Base-by-base conservation (phyloP, 2,329 filamentous ascomycete species). In the Talaromyces funiculosus region DNA sequence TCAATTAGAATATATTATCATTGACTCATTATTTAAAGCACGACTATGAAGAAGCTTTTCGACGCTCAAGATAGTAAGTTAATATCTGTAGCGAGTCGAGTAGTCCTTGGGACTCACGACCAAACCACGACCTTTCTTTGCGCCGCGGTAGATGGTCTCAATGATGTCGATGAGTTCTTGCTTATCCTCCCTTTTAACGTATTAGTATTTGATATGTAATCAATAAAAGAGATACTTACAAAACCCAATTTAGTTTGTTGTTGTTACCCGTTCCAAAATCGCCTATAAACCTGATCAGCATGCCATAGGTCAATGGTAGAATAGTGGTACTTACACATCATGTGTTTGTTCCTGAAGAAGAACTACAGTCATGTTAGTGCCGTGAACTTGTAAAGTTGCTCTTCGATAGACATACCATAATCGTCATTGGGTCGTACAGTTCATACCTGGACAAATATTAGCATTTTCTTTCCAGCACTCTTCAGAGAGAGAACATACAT, bases 211-310 rank as follows among this genome's bases (percentile, higher is more conserved):
- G 20, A 12, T 31, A 10, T 31, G 20, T 18, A 35, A 24, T 18
- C 12, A 42, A 33, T n/a, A 35, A 5, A 26, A 49, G 33, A 24
- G 9, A 9, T 9, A 60, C 53, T 57, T 61, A 63, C 61, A 96
- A 81, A 53, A 96, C 90, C 88, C 91, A 96, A 73, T 97, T 97
- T 67, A 97, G 81, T 76, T 97, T 97, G 76, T 99, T 99, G 77
- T 99, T 99, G 79, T 99, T 96, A 66, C 94, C 94, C 1, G 94
- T 99, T 51, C 93, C 93, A 68, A 97, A 92, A 84, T 97, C 93
- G 75, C 61, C 61, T 63, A 55, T 40, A 26, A 16, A 31, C 40
- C 51, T 20, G 43, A 14, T 60, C 33, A 60, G 35, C 33, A 57
- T 22, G 20, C 16, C 31, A 12, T 33, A 9, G 20, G 10, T 4